Evolutionary conservation across 129 eudicot genomes (phyloP), one percentile per base, ranked within the genome.

Genomic region (Lactuca saligna): DNA sequence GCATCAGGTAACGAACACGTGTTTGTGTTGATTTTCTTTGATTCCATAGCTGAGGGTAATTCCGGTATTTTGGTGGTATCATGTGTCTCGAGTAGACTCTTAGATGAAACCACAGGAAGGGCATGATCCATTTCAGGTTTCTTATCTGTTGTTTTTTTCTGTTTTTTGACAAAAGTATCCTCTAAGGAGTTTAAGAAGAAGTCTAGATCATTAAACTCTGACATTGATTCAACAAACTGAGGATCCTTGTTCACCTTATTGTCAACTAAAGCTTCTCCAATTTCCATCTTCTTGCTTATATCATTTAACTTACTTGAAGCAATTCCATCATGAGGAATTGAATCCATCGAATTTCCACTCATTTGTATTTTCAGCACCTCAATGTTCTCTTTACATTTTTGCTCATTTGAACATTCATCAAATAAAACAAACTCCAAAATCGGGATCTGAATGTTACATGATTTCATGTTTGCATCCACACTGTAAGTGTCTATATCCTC

Each of bases 201-300:
- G 15, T 89, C 87, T 61, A 87, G 90, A 83, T 87, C 92, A 82
- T 85, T 67, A 38, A 83, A 81, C 60, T 73, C 79, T 71, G 83
- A 42, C 78, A 75, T 70, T 70, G 91, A 69, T 59, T 85, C 68
- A 68, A 75, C 83, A 61, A 75, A 53, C 33, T 68, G n/a, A 44
- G 72, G 61, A 65, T 46, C 81, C 77, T 65, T 71, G 38, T 68
- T 62, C 65, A 65, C 66, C 53, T 77, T 50, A 60, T 53, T 63
- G 46, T 61, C 78, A 57, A 48, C 48, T 50, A 69, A 48, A 25
- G 20, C 29, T 63, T 80, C 90, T 69, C 68, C 84, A 64, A 51
- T 81, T 49, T 49, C 80, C 32, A 33, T 57, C 68, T 66, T 75
- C 54, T 85, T 68, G 48, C 70, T 59, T 61, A 41, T 73, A 61